Percentiles rank a stretch among this genome's conserved stretches.
Evolutionary conservation across 2,329 filamentous ascomycete species (phyloP).

Genomic region (Nemania sp.): DNA sequence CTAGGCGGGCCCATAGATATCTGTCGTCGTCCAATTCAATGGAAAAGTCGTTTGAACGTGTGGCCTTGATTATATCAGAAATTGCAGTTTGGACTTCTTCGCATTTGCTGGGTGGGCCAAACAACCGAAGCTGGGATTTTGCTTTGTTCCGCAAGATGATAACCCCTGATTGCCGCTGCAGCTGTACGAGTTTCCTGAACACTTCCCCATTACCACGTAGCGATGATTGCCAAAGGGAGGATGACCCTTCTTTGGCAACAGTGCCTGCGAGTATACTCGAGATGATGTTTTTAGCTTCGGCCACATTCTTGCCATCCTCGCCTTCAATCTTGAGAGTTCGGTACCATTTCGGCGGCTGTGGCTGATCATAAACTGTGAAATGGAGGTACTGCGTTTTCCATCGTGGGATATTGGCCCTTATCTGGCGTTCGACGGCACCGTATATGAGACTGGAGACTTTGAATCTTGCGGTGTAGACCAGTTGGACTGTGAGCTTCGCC

Average conservation of each 20-base stretch:
- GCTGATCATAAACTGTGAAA: slow-evolving; percentile 37
- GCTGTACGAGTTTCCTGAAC: slow-evolving; percentile 26
- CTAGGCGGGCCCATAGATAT: slow-evolving; percentile 40
- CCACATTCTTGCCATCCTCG: slow-evolving; percentile 37
- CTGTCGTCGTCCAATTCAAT: slow-evolving; percentile 38
- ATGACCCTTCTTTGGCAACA: slow-evolving; percentile 34
- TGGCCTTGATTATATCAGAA: slow-evolving; percentile 14
- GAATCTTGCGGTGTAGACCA: slow-evolving; percentile 45
- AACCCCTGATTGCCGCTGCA: slow-evolving; percentile 33
- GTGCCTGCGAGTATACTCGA: slow-evolving; percentile 42
- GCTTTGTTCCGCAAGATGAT: slow-evolving; percentile 39
- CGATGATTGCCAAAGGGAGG: slow-evolving; percentile 41
- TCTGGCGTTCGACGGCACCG: slow-evolving; percentile 35
- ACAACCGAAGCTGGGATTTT: slow-evolving; percentile 39
- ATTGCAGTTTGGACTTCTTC: slow-evolving; percentile 27
- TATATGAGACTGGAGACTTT: slow-evolving; percentile 45
- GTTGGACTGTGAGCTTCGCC: slow-evolving; percentile 44
- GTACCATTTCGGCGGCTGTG: slow-evolving; percentile 33
- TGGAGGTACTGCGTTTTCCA: slow-evolving; percentile 42
- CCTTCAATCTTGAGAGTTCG: slow-evolving; percentile 47
- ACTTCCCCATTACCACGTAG: slow-evolving; percentile 32
- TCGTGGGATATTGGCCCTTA: slow-evolving; percentile 33
- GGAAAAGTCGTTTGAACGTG: slow-evolving; percentile 8
- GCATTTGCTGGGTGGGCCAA: slow-evolving; percentile 31
- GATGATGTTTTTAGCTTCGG: slow-evolving; percentile 40